These are phyloP conservation scores for Agrocybe chaxingu DNA, from an alignment of 768 basidiomycete species.

Conservation along the genomic window DNA sequence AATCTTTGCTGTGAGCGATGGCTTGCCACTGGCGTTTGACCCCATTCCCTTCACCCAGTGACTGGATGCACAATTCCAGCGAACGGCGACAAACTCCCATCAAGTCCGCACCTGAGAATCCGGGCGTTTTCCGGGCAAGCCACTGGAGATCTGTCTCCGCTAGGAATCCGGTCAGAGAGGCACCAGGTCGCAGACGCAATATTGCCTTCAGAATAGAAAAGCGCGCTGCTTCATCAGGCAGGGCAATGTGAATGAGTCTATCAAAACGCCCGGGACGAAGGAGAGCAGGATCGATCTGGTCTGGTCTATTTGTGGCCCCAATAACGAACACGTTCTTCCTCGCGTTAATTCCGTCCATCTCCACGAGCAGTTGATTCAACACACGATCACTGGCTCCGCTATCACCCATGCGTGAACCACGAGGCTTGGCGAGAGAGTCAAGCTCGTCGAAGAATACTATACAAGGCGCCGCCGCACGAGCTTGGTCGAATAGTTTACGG, in stretches of 20 bases:
- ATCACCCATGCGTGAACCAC: slow-evolving; percentile 86
- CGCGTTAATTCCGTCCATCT: slow-evolving; percentile 98
- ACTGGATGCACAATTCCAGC: slow-evolving; percentile 94
- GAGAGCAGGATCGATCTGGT: slow-evolving; percentile 91
- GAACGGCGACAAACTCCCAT: slow-evolving; percentile 99
- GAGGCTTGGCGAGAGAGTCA: slow-evolving; percentile 97
- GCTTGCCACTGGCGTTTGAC: slow-evolving; percentile 73
- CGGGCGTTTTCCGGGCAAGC: slow-evolving; percentile 91
- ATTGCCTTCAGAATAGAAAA: slow-evolving; percentile 87
- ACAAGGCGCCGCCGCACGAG: slow-evolving; percentile 97
- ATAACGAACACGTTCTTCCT: slow-evolving; percentile 99
- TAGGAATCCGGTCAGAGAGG: slow-evolving; percentile 34
- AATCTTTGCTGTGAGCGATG: slow-evolving; percentile 63
- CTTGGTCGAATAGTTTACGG: slow-evolving; percentile 99
- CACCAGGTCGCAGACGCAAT: slow-evolving; percentile 83
- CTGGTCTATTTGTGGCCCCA: slow-evolving; percentile 94
- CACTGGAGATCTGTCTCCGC: slow-evolving; percentile 78
- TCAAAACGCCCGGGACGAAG: slow-evolving; percentile 98
- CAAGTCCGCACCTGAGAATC: slow-evolving; percentile 98
- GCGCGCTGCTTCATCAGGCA: slow-evolving; percentile 92
- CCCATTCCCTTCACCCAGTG: slow-evolving; percentile 90
- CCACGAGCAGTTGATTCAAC: slow-evolving; percentile 93
- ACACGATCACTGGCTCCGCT: slow-evolving; percentile 98
- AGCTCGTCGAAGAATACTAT: slow-evolving; percentile 99
- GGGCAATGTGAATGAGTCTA: slow-evolving; percentile 98